Base-by-base conservation (phyloP, 352 stramenopile genomes). In the Globisporangium uncinulatum region DNA sequence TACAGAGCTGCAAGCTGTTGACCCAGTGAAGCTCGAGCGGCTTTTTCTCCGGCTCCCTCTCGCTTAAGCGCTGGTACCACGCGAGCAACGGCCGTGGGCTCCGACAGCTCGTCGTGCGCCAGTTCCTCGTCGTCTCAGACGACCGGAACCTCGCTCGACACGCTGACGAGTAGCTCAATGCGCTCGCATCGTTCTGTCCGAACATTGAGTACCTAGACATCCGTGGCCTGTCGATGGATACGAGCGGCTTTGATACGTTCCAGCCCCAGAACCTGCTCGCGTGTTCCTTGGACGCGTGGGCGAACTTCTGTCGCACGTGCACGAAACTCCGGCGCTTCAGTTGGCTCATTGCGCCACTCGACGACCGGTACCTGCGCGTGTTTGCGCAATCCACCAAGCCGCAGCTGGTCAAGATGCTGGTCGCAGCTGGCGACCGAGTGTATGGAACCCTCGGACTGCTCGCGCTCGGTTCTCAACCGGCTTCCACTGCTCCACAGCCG, bases 121-220 rank as follows among this genome's bases (percentile, higher is more conserved):
- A 66, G 21, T 53, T 54, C 13, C 59, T 62, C 13, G 31, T 19
- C 10, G 24, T 46, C 2, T 6, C 0, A 3, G 32, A 59, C 9
- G 29, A 55, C 5, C 9, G 24, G 7, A 8, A 24, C 8, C 34
- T 29, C 9, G 14, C 31, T 8, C 21, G 41, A 9, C 37, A 42
- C 17, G 44, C 56, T 1, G 57, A 69, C 49, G 57, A 60, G 36
- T 54, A 56, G 4, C n/a, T 69, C 14, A 29, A 52, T 32, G 53
- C 39, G 6, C 36, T 65, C 3, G 57, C 56, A 2, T 13, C 20
- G 19, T 65, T 49, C 31, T 69, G 62, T 48, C 62, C 56, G 4
- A 32, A 54, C 9, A 24, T 69, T 36, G 62, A 69, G 52, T 63
- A 62, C 32, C 37, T 69, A 4, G 57, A 69, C 42, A 51, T 42